Evolutionary conservation across 2,329 filamentous ascomycete genomes (phyloP), one percentile per base, ranked within the genome.

Genomic region (Beauveria scarabaeidicola): DNA sequence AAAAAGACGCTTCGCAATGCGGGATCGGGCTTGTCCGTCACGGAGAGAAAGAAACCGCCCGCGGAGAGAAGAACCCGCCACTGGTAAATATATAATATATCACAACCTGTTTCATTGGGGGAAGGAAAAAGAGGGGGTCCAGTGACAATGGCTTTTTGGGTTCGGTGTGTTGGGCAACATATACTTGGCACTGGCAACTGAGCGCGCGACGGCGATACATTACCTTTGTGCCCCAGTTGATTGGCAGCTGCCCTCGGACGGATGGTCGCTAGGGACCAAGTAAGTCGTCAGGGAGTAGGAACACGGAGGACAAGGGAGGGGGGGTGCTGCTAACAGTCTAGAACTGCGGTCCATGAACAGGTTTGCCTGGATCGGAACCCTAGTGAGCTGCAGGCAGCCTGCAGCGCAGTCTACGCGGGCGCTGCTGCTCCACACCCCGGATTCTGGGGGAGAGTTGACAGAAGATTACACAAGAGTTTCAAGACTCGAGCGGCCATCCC

Each of bases 331-430:
- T 52, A 60, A 52, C 21, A 57, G 59, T 60, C 59, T 60, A 60
- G 59, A 60, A 60, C 59, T 55, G 40, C 40, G 52, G 52, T 60
- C 59, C 52, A 60, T 60, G 52, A 52, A 44, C 57, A 52, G n/a
- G 15, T 48, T 11, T 59, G 50, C 50, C 50, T 41, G 50, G 57
- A 59, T 59, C 57, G 57, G 57, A 59, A 48, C 41, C 29, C 13
- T 47, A 23, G 29, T 32, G 5, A 13, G 29, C 29, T 32, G n/a
- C n/a, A n/a, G n/a, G n/a, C n/a, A n/a, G n/a, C 47, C 47, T 52
- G 44, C 40, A 52, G 47, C 1, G 15, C 11, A n/a, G n/a, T n/a
- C n/a, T n/a, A n/a, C 19, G n/a, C n/a, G 53, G 46, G 38, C 48
- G 27, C 15, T 3, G 6, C 5, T 41, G 48, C 48, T 58, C 56